Evolutionary conservation across 768 basidiomycete genomes (phyloP).

Genomic region (Galerina marginata): DNA sequence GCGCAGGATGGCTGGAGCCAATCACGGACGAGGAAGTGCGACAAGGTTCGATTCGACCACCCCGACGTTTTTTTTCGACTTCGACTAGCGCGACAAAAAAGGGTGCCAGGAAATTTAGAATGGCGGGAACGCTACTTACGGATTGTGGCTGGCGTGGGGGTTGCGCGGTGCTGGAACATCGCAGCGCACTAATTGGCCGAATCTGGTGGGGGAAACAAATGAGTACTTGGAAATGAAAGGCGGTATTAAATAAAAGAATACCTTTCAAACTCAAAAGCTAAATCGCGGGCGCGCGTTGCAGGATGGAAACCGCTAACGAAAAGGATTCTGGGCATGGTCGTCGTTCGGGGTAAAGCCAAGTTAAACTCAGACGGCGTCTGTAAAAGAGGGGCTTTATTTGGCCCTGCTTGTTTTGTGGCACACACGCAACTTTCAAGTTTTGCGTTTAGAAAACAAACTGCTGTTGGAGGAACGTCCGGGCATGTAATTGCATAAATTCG

Average conservation of each 20-base stretch:
- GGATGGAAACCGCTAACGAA: constrained; percentile 89
- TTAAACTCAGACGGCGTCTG: background rate
- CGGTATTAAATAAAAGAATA: constrained; percentile 34
- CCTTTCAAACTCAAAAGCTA: constrained; percentile 90
- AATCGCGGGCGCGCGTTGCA: constrained; percentile 79
- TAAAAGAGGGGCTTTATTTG: constrained; percentile 18
- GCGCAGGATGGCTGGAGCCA: constrained; percentile 10
- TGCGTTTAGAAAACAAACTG: background rate
- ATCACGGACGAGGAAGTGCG: constrained; percentile 9
- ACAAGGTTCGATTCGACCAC: constrained; percentile 15
- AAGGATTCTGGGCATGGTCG: constrained; percentile 73
- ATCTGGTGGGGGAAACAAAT: constrained; percentile 47
- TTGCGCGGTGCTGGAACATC: constrained; percentile 90
- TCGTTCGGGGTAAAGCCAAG: constrained; percentile 4
- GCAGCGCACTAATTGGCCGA: constrained; percentile 83
- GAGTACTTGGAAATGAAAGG: background rate
- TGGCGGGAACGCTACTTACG: constrained; percentile 64
- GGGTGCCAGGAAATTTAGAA: constrained; percentile 15
- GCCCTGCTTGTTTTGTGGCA: constrained; percentile 24
- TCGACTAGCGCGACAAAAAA: constrained; percentile 27
- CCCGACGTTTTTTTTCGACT: constrained; percentile 21
- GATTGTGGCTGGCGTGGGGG: constrained; percentile 73
- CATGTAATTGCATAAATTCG: background rate
- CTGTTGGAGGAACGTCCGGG: background rate
- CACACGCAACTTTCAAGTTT: background rate